A percentile compares a stretch with the other conserved stretches of the same genome.
These are phyloP conservation scores for Theobroma grandiflorum DNA, from an alignment of 441 rosid species.

Conservation along the genomic window DNA sequence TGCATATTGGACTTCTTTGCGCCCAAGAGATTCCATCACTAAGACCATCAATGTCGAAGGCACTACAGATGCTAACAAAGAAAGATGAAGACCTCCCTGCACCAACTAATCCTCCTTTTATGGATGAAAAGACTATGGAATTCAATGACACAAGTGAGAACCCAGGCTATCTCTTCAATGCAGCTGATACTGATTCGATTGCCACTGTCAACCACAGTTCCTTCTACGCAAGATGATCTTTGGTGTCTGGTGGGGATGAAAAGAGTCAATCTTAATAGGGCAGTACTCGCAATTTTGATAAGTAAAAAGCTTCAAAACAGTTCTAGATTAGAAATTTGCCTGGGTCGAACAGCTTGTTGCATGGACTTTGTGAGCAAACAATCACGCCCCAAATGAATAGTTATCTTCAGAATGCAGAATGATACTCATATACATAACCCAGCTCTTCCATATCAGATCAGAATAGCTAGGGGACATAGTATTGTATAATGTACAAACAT, in stretches of 20 bases:
- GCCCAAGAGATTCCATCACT: slow-evolving; percentile 76
- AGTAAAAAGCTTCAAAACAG: background rate
- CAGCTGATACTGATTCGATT: slow-evolving; percentile 63
- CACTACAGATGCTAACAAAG: slow-evolving; percentile 71
- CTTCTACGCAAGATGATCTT: slow-evolving; percentile 74
- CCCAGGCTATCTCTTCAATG: slow-evolving; percentile 44
- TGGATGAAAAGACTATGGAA: slow-evolving; percentile 88
- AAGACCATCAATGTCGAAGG: slow-evolving; percentile 83
- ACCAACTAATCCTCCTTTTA: slow-evolving; percentile 85
- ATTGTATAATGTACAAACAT: slow-evolving; percentile 3
- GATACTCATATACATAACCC: slow-evolving; percentile 19
- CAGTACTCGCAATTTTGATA: background rate
- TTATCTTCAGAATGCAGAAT: background rate
- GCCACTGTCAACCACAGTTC: slow-evolving; percentile 71
- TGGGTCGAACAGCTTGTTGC: background rate
- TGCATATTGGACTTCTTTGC: slow-evolving; percentile 87
- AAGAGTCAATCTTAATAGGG: background rate
- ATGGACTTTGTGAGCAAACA: background rate
- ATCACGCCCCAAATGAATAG: background rate
- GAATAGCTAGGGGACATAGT: slow-evolving; percentile 2
- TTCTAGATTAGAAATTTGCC: background rate
- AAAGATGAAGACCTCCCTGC: slow-evolving; percentile 70
- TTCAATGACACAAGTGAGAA: slow-evolving; percentile 60
- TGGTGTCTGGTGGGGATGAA: background rate
- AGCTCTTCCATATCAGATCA: background rate